Evolutionary conservation across 139 green algal genomes (phyloP).

Genomic region (Desmodesmus armatus): DNA sequence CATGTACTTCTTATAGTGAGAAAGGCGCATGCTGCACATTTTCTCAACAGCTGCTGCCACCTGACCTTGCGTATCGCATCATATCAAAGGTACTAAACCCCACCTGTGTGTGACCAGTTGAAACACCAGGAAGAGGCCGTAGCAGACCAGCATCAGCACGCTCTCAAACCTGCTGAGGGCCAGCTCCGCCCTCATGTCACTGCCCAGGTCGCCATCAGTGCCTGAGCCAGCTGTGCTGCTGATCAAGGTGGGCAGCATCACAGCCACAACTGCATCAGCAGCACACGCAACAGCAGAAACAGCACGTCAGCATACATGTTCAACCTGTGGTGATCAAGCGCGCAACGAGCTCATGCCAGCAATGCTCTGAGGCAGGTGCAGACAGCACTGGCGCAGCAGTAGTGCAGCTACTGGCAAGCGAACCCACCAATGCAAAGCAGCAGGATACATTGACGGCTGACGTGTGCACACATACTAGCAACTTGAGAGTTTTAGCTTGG

Average conservation of each 20-base stretch:
- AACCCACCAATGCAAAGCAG: no score
- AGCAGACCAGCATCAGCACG: conserved; percentile 77
- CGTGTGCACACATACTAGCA: no score
- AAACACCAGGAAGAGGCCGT: conserved; percentile 80
- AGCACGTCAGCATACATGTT: no score
- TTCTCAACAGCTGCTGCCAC: background rate
- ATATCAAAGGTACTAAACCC: background rate
- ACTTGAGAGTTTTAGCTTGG: no score
- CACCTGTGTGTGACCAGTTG: conserved; percentile 76
- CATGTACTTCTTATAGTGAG: background rate
- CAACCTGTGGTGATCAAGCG: no score
- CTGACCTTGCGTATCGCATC: background rate
- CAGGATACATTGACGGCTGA: no score
- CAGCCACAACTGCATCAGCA: conserved; percentile 21
- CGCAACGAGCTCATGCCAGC: no score
- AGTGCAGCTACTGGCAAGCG: no score
- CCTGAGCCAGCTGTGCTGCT: conserved; percentile 31
- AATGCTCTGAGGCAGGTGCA: no score
- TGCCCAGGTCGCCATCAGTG: background rate
- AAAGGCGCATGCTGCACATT: no score
- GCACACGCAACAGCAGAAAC: conserved; percentile 55
- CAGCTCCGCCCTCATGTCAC: conserved; percentile 27
- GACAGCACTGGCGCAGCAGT: no score
- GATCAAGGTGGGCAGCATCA: conserved; percentile 47
- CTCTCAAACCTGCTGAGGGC: conserved; percentile 67